phyloP scores from a whole-genome alignment of 2,329 filamentous ascomycete genomes.

The Fusarium begoniae region DNA sequence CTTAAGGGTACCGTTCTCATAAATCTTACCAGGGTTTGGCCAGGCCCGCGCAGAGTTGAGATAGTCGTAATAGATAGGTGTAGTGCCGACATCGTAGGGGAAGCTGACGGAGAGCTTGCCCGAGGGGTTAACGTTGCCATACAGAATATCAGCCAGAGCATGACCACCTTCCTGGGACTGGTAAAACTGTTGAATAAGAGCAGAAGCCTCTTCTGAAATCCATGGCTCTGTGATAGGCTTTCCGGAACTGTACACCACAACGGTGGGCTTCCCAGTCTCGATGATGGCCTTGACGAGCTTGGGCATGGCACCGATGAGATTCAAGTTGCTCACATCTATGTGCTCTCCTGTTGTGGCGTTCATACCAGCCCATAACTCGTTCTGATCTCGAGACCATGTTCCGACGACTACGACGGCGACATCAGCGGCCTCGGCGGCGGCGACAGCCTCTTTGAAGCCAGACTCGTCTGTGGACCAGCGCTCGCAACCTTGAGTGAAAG shows the following conservation, averaged over 20 bases:
- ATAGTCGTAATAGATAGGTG: constrained; percentile 78
- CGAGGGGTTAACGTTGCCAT: constrained; percentile 71
- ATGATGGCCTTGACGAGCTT: constrained; percentile 73
- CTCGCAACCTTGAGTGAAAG: constrained; percentile 76
- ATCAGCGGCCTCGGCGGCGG: constrained; percentile 71
- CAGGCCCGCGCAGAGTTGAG: constrained; percentile 69
- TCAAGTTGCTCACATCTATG: constrained; percentile 70
- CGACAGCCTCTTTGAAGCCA: constrained; percentile 72
- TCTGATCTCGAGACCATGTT: constrained; percentile 79
- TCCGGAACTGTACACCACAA: constrained; percentile 74
- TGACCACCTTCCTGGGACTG: constrained; percentile 74
- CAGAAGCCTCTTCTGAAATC: constrained; percentile 72
- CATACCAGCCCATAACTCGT: constrained; percentile 73
- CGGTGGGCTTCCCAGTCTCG: constrained; percentile 71
- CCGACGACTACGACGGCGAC: constrained; percentile 78
- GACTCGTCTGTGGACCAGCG: constrained; percentile 76
- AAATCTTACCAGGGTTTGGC: constrained; percentile 61
- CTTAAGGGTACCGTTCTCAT: constrained; percentile 66
- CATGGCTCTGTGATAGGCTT: constrained; percentile 79
- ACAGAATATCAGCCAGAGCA: constrained; percentile 72
- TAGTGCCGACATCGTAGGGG: constrained; percentile 71
- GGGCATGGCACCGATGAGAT: constrained; percentile 75
- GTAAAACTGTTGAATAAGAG: constrained; percentile 79
- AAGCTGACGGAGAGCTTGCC: constrained; percentile 74
- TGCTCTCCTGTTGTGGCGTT: constrained; percentile 82